These are phyloP conservation scores for Panicum miliaceum DNA, from an alignment of 176 grass and related monocot genomes.

Conservation along the genomic window DNA sequence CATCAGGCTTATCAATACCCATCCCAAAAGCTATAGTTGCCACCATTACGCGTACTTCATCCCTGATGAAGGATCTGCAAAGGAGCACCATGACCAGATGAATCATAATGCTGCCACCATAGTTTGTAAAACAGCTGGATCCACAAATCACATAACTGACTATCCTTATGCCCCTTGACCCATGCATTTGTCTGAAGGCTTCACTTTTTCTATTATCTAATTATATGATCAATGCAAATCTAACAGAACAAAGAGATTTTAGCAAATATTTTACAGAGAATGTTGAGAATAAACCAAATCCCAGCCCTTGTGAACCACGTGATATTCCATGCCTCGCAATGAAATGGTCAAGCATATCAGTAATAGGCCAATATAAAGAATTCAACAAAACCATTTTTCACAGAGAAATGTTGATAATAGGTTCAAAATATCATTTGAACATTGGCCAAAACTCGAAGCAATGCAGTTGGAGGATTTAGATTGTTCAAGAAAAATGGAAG, in stretches of 20 bases:
- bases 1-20: constrained; percentile 97
- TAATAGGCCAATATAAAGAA: constrained; percentile 36
- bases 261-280: constrained; percentile 26
- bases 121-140: constrained; percentile 16
- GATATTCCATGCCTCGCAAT: neutral
- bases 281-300: constrained; percentile 20
- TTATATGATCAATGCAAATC: constrained; percentile 23
- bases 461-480: constrained; percentile 1
- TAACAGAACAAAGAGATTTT: constrained; percentile 16
- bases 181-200: constrained; percentile 1
- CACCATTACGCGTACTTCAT: constrained; percentile 86
- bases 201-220: neutral
- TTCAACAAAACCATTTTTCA: neutral
- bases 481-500: constrained; percentile 19
- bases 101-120: constrained; percentile 19
- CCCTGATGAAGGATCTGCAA: constrained; percentile 90
- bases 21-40: constrained; percentile 98
- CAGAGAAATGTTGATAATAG: constrained; percentile 18
- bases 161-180: neutral
- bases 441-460: constrained; percentile 18
- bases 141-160: constrained; percentile 16
- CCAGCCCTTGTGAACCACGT: neutral
- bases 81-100: constrained; percentile 25
- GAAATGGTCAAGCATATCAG: neutral
- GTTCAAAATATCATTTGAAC: neutral